phyloP scores from a whole-genome alignment of 768 basidiomycete species.

The Pluteus cervinus region DNA sequence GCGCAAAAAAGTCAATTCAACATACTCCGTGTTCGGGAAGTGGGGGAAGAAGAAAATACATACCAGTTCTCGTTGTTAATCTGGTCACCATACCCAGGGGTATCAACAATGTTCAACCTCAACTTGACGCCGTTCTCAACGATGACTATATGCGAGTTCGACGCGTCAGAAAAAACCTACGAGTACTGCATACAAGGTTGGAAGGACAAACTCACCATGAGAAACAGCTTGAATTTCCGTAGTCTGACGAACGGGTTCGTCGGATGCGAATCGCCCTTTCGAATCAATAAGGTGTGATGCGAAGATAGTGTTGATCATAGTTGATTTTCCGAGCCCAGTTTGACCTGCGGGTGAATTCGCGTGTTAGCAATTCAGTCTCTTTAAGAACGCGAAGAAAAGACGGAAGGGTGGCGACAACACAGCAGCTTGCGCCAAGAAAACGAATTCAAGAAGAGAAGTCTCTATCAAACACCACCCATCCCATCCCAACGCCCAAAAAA shows the following conservation, averaged over 20 bases:
- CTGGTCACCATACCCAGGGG: constrained; percentile 97
- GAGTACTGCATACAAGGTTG: neutral
- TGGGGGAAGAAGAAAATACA: constrained; percentile 17
- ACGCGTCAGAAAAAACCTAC: neutral
- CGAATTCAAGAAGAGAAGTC: no score
- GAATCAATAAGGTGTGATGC: constrained; percentile 98
- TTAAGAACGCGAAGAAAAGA: neutral
- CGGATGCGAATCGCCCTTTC: constrained; percentile 85
- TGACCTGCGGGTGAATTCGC: constrained; percentile 64
- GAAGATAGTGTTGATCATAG: constrained; percentile 98
- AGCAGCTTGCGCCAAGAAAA: no score
- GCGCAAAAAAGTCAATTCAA: constrained; percentile 5
- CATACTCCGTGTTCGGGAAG: constrained; percentile 6
- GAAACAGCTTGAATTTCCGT: constrained; percentile 95
- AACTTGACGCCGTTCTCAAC: constrained; percentile 94
- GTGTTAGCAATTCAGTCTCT: neutral
- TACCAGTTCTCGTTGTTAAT: constrained; percentile 99
- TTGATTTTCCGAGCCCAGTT: constrained; percentile 97
- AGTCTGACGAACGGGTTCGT: constrained; percentile 89
- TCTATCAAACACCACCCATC: no score
- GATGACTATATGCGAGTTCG: constrained; percentile 55
- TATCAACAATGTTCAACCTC: constrained; percentile 96
- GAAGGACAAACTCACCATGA: constrained; percentile 59
- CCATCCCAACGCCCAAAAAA: no score
- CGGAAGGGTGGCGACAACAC: constrained; percentile 8